These are phyloP conservation scores for Candida tropicalis DNA, from an alignment of 1,139 yeast genomes.

Conservation along the genomic window DNA sequence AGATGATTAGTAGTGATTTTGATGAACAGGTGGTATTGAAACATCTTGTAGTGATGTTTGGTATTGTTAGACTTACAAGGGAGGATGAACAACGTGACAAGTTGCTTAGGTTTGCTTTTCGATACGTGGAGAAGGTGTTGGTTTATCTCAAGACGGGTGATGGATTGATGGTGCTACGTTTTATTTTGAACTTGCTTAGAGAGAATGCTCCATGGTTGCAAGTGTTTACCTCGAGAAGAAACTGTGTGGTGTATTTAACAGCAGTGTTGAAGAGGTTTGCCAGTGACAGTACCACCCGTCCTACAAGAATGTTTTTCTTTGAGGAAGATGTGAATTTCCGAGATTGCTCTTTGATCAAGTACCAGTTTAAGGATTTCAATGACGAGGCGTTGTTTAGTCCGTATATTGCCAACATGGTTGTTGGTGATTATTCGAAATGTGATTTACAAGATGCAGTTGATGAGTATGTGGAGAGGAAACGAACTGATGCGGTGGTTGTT, in stretches of 20 bases:
- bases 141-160: constrained; percentile 26
- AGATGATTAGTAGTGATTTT: constrained; percentile 14
- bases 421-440: constrained; percentile 33
- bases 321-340: constrained; percentile 64
- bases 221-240: constrained; percentile 7
- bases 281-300: constrained; percentile 19
- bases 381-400: constrained; percentile 46
- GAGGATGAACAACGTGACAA: constrained; percentile 16
- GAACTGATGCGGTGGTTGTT: constrained; percentile 21
- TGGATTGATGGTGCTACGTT: constrained; percentile 37
- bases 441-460: constrained; percentile 28
- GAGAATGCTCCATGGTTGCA: constrained; percentile 36
- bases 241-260: constrained; percentile 5
- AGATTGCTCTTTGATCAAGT: constrained; percentile 58
- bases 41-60: constrained; percentile 30
- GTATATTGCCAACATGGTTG: constrained; percentile 33
- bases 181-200: constrained; percentile 57
- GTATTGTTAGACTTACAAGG: constrained; percentile 22
- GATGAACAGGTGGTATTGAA: constrained; percentile 17
- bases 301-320: constrained; percentile 55
- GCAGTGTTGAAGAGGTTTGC: constrained; percentile 8
- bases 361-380: constrained; percentile 60
- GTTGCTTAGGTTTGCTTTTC: constrained; percentile 26
- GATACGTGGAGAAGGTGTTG: constrained; percentile 34
- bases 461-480: constrained; percentile 23